Conservation (phyloP, 495 filamentous ascomycete genomes). For the Poronia punctata region DNA sequence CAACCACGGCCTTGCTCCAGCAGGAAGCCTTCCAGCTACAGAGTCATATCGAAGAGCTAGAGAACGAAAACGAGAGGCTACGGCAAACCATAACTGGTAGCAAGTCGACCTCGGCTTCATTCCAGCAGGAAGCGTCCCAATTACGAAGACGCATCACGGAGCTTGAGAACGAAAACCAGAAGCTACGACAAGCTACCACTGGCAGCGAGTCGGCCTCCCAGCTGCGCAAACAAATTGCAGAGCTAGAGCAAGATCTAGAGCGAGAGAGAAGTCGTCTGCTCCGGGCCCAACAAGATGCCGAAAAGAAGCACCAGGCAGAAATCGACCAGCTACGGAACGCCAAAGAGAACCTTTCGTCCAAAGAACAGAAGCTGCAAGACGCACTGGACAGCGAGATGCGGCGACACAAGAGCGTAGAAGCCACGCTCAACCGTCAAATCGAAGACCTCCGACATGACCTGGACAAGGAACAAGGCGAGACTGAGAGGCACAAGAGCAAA, state of each 20-base stretch:
- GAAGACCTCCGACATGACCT: slow-evolving; percentile 35
- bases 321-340: slow-evolving; percentile 57
- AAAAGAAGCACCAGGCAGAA: slow-evolving; percentile 38
- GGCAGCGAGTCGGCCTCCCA: too few relatives aligned
- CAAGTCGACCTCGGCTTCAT: too few relatives aligned
- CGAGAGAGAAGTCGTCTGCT: not conserved
- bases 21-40: too few relatives aligned
- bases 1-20: too few relatives aligned
- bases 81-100: too few relatives aligned
- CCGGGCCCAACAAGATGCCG: too few relatives aligned
- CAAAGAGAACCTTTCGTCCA: slow-evolving; percentile 58
- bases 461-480: slow-evolving; percentile 43
- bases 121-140: too few relatives aligned
- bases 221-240: too few relatives aligned
- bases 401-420: slow-evolving; percentile 28
- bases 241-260: slow-evolving; percentile 16
- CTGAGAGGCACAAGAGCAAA: not conserved
- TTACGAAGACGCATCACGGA: slow-evolving; percentile 28
- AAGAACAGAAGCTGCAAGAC: slow-evolving; percentile 59
- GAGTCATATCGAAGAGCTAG: slow-evolving; percentile 42
- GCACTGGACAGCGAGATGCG: slow-evolving; percentile 33
- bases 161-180: slow-evolving; percentile 52
- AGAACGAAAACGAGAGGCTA: slow-evolving; percentile 25
- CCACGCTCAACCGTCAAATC: slow-evolving; percentile 36
- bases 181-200: too few relatives aligned